These are phyloP conservation scores for Haplosporangium sp. DNA, from an alignment of 371 early-diverging fungal genomes.

Conservation along the genomic window DNA sequence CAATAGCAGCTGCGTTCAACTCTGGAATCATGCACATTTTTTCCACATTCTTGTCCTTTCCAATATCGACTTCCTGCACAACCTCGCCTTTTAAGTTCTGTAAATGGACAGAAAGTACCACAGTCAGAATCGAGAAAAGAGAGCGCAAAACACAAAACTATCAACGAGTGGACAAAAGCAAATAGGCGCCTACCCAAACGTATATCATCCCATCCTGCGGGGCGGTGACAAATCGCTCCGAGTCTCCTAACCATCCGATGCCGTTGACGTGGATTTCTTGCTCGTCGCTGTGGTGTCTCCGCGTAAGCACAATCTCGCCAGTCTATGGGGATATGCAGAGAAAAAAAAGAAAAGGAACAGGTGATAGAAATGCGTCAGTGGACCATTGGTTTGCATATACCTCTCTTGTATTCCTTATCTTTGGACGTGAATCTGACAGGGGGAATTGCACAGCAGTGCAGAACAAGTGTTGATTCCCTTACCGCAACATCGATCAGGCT, in stretches of 20 bases:
- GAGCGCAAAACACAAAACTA: neutral
- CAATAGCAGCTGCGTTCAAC: slow-evolving; percentile 16
- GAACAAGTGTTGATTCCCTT: neutral
- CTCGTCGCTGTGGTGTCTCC: slow-evolving; percentile 10
- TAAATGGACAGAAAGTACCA: neutral
- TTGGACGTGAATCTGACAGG: too few species aligned
- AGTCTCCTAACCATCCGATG: slow-evolving; percentile 39
- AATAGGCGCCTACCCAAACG: slow-evolving; percentile 37
- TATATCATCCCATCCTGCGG: slow-evolving; percentile 9
- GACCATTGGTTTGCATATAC: neutral
- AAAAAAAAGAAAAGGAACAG: neutral
- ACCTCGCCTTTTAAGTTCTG: slow-evolving; percentile 38
- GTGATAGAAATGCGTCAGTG: too few species aligned
- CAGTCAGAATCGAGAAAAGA: too few species aligned
- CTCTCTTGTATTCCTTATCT: neutral
- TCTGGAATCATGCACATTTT: slow-evolving; percentile 29
- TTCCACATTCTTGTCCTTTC: slow-evolving; percentile 1
- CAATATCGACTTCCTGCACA: slow-evolving; percentile 10
- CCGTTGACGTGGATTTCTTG: slow-evolving; percentile 15
- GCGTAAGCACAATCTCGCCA: slow-evolving; percentile 26
- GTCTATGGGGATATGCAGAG: slow-evolving; percentile 4
- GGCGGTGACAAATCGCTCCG: slow-evolving; percentile 28
- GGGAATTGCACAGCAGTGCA: too few species aligned
- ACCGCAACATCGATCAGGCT: slow-evolving; percentile 31
- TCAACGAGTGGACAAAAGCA: neutral